A percentile compares a stretch with the other conserved stretches of the same genome.
Conservation (phyloP, 148 eudicot species). For the Rhododendron vialii region DNA sequence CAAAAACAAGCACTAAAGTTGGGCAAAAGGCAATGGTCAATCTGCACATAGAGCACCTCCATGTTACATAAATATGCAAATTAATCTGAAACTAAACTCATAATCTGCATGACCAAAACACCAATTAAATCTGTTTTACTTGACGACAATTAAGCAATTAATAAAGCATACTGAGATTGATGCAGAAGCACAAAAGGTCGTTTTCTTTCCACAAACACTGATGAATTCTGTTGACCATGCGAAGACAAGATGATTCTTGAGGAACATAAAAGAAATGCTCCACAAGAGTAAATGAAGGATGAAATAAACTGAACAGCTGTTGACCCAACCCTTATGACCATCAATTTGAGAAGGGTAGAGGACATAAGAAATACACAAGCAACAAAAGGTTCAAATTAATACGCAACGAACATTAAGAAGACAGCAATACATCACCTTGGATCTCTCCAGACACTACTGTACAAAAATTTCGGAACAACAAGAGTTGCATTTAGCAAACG, state of each 20-base stretch:
- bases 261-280: not conserved
- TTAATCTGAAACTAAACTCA: not conserved
- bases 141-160: not conserved
- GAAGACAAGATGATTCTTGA: not conserved
- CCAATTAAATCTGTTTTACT: not conserved
- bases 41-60: not conserved
- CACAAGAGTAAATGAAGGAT: not conserved
- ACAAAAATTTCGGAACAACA: slow-evolving; percentile 89
- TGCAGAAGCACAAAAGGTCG: not conserved
- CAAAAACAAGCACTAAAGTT: not conserved
- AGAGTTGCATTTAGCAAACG: slow-evolving; percentile 95
- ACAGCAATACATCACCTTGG: slow-evolving; percentile 44
- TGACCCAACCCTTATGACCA: not conserved
- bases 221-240: not conserved
- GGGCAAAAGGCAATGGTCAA: slow-evolving; percentile 2
- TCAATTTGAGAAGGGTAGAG: not conserved
- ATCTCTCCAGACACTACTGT: slow-evolving; percentile 98
- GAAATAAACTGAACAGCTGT: not conserved
- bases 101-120: not conserved
- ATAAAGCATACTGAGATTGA: not conserved
- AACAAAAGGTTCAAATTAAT: not conserved
- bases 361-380: not conserved
- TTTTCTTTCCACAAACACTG: not conserved
- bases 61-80: no score
- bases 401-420: not conserved